Base-by-base conservation (phyloP, 2,329 filamentous ascomycete genomes). In the Aschersonia sp. region DNA sequence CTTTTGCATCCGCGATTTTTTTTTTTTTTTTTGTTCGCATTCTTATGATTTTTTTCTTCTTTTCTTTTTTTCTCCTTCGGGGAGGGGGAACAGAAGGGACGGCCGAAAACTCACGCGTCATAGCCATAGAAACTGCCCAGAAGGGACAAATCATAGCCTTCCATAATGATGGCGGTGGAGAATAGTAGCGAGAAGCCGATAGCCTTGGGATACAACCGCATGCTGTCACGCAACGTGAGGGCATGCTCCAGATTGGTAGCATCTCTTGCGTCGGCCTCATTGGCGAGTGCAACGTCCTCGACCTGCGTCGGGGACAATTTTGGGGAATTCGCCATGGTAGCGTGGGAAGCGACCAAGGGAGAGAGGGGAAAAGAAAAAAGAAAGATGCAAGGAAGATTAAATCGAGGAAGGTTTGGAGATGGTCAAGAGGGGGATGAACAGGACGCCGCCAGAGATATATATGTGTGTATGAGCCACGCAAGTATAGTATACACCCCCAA, bases 131-230 rank as follows among this genome's bases (percentile, higher is more conserved):
- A 65, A 49, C 61, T 64, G 47, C 54, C 54, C n/a, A 68, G 59
- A 0, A 64, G 50, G 30, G 57, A 61, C 5, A 57, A 59, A 10
- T 65, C 62, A 47, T 65, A 65, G 10, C 62, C 66, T 38, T 70
- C 67, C 67, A 70, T 70, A 51, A 70, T 59, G 43, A 69, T 62
- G 6, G 61, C 60, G 43, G 58, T 57, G 30, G 62, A 65, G 7
- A 68, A 52, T 9, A 62, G 46, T 5, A 65, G 52, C 29, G 61
- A 64, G 62, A 62, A 66, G 9, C 57, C 50, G 30, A 66, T 58
- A 1, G 65, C 64, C 55, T 59, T 57, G 28, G 58, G 62, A 50
- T 63, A 61, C 43, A 53, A 52, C 1, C 53, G 51, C 3, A 63
- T 50, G 2, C 60, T 60, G 9, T 61, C 50, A 4, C 52, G 44